Base-by-base conservation (phyloP, 257 asterid species). In the Fraxinus americana region DNA sequence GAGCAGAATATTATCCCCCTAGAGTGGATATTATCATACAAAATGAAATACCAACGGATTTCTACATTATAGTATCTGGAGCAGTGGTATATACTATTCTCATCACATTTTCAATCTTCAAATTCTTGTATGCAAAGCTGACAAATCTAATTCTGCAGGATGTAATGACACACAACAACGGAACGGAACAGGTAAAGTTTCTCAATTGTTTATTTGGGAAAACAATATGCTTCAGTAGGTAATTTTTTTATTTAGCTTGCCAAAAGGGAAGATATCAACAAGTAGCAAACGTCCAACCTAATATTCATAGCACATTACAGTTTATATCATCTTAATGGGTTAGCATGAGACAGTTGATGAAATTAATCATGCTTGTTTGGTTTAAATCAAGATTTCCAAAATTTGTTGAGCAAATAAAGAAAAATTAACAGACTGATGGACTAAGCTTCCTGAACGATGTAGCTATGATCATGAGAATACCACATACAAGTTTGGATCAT, bases 1-100 rank as follows among this genome's bases (percentile, higher is more conserved):
- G 86, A 83, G 99, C 98, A 74, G 98, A 94, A 83, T 94, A 90
- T 78, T 91, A 87, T 82, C 99, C 99, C 61, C 99, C 99, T 23
- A 91, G 88, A 88, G 94, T 91, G 75, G 99, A 94, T 76, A 90
- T 95, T 4, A 75, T 92, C 81, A 90, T 93, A 79, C 94, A 91
- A 83, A 93, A 91, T 32, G 99, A 95, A 83, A 91, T 93, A 83
- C 86, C 97, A 78, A 95, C 97, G 78, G 99, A 95, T 86, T 91
- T 93, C 89, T 95, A 93, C 84, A 90, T 93, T 59, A 78, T 93
- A 75, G 97, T 86, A 7, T 95, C 97, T 1, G 99, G 99, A 83
- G 91, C 96, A 79, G 97, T 90, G 97, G 99, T 95, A 93, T 3
- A 73, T 21, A 34, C 74, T 34, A 75, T 67, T 30, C 78, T 69